phyloP scores from a whole-genome alignment of 345 rosid genomes.

The Rhodamnia rubescens region DNA sequence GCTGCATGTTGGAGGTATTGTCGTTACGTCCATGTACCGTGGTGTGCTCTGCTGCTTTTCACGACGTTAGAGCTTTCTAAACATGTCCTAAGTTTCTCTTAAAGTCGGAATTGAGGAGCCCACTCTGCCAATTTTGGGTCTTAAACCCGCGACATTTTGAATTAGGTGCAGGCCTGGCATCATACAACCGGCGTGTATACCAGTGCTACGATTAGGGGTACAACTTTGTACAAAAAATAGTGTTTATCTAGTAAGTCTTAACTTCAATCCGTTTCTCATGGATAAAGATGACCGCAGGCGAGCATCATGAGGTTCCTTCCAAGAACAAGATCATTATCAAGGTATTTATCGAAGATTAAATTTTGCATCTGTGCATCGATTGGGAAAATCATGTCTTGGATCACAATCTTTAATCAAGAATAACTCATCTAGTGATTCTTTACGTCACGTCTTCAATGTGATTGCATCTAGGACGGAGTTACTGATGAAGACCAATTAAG shows the following conservation, averaged over 20 bases:
- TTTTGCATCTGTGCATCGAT: neutral
- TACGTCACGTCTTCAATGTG: neutral
- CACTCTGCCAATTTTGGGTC: neutral
- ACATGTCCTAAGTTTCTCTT: neutral
- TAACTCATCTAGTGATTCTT: neutral
- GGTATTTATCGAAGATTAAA: slow-evolving; percentile 26
- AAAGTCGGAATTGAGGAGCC: neutral
- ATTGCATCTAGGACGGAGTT: neutral
- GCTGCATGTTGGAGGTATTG: slow-evolving; percentile 47
- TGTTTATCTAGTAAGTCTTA: neutral
- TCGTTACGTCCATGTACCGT: neutral
- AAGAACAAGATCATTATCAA: slow-evolving; percentile 37
- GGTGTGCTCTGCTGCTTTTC: neutral
- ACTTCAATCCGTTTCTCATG: slow-evolving; percentile 12
- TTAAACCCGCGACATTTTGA: neutral
- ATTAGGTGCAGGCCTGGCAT: neutral
- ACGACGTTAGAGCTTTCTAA: neutral
- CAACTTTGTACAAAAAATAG: neutral
- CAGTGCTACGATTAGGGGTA: neutral
- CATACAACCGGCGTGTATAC: neutral
- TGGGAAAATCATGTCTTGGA: neutral
- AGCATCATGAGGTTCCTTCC: slow-evolving; percentile 19
- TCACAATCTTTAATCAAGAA: neutral
- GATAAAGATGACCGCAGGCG: slow-evolving; percentile 41
- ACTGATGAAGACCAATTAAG: neutral